Evolutionary conservation across 176 grass and related monocot genomes (phyloP).

Genomic region (Thalia dealbata): DNA sequence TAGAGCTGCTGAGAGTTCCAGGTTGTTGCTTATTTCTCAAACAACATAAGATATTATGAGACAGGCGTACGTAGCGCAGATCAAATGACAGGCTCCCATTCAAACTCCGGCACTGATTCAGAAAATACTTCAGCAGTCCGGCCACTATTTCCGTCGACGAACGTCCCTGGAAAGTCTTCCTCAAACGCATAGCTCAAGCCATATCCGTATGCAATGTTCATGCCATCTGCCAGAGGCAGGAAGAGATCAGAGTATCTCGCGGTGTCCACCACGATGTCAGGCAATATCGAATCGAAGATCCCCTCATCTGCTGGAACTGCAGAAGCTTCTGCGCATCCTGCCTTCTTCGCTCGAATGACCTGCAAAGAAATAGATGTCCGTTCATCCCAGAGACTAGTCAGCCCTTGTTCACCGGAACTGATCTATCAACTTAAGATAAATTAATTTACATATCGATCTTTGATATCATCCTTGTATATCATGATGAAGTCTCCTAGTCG

Average conservation of each 20-base stretch:
- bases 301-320: conserved; percentile 34
- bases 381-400: neutral
- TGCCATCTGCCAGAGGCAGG: conserved; percentile 42
- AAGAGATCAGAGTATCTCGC: conserved; percentile 82
- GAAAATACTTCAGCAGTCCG: neutral
- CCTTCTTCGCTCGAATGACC: conserved; percentile 83
- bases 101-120: neutral
- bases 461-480: conserved; percentile 82
- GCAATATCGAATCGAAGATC: conserved; percentile 70
- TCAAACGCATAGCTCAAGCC: conserved; percentile 28
- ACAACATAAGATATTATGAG: neutral
- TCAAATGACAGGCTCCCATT: neutral
- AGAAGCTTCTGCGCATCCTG: conserved; percentile 21
- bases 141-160: conserved; percentile 35
- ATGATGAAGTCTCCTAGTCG: conserved; percentile 75
- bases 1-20: neutral
- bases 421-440: neutral
- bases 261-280: conserved; percentile 59
- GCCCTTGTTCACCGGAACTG: too few relatives aligned
- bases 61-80: neutral
- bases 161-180: conserved; percentile 21
- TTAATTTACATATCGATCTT: conserved; percentile 55
- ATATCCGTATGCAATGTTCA: conserved; percentile 29
- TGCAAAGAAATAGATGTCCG: conserved; percentile 16
- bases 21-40: neutral